phyloP scores from a whole-genome alignment of 1,284 basidiomycete genomes.

The Peniophora sp. region DNA sequence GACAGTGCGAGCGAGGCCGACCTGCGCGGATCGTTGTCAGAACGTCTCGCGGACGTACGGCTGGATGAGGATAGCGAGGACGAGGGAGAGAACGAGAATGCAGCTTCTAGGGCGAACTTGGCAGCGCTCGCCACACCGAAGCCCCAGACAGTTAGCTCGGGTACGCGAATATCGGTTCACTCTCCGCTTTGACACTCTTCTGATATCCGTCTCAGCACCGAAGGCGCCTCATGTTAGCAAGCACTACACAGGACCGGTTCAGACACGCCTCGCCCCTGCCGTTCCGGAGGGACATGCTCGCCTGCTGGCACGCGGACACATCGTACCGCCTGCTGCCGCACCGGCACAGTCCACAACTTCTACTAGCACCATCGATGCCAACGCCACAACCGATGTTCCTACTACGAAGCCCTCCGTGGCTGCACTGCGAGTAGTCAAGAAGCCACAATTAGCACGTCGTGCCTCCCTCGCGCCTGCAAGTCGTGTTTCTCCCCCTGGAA shows the following conservation, averaged over 20 bases:
- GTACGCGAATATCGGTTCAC: neutral
- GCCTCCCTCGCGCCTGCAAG: neutral
- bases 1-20: constrained; percentile 4
- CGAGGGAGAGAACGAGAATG: neutral
- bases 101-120: neutral
- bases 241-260: neutral
- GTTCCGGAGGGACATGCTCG: constrained; percentile 1
- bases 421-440: constrained; percentile 41
- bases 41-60: constrained; percentile 11
- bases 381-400: neutral
- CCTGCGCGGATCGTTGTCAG: constrained; percentile 6
- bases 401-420: constrained; percentile 18
- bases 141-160: constrained; percentile 1
- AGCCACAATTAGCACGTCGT: constrained; percentile 9
- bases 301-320: neutral
- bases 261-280: neutral
- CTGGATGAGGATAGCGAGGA: constrained; percentile 3
- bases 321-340: neutral
- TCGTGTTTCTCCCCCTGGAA: too few species aligned
- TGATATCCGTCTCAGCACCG: neutral
- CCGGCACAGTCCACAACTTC: too few species aligned
- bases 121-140: neutral
- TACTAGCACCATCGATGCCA: too few species aligned
- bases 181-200: neutral
- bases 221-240: neutral